Evolutionary conservation across 371 early-diverging fungal genomes (phyloP).

Genomic region (Spiromyces aspiralis): DNA sequence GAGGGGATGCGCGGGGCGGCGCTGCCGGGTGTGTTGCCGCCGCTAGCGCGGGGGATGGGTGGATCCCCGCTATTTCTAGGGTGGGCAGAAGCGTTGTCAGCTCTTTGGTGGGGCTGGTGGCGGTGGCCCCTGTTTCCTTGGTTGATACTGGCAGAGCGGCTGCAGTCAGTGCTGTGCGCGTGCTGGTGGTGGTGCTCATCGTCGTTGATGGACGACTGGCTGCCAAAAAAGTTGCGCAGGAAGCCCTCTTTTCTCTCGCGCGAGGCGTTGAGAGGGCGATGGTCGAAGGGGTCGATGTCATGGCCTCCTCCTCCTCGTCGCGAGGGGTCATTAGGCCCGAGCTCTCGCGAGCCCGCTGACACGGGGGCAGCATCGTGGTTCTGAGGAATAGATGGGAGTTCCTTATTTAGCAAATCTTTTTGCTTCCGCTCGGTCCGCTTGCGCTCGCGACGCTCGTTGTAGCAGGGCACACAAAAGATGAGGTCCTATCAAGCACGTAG

Average conservation of each 20-base stretch:
- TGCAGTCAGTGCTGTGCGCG: too few relatives aligned
- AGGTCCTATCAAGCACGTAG: slow-evolving; percentile 10
- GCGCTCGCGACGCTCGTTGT: slow-evolving; percentile 25
- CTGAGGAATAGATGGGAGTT: slow-evolving; percentile 22
- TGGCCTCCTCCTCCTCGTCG: too few relatives aligned
- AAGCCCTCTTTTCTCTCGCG: not conserved
- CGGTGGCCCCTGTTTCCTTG: too few relatives aligned
- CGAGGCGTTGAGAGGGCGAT: too few relatives aligned
- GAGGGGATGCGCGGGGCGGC: not conserved
- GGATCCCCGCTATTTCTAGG: too few relatives aligned
- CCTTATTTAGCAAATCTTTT: slow-evolving; percentile 20
- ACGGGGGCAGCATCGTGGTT: slow-evolving; percentile 8
- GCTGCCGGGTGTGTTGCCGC: too few relatives aligned
- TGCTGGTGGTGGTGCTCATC: too few relatives aligned
- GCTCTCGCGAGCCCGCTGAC: not conserved
- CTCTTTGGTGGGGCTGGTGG: too few relatives aligned
- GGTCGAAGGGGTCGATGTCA: too few relatives aligned
- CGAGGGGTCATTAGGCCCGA: not conserved
- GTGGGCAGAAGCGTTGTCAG: too few relatives aligned
- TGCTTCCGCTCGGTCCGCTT: slow-evolving; percentile 21
- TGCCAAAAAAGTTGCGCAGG: not conserved
- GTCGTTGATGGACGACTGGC: not conserved
- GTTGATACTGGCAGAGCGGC: too few relatives aligned
- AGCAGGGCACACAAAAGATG: slow-evolving; percentile 31
- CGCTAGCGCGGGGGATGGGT: too few relatives aligned